Evolutionary conservation across 2,329 filamentous ascomycete species (phyloP), one percentile per base, ranked within the genome.

Genomic region (Paecilomyces sp.): DNA sequence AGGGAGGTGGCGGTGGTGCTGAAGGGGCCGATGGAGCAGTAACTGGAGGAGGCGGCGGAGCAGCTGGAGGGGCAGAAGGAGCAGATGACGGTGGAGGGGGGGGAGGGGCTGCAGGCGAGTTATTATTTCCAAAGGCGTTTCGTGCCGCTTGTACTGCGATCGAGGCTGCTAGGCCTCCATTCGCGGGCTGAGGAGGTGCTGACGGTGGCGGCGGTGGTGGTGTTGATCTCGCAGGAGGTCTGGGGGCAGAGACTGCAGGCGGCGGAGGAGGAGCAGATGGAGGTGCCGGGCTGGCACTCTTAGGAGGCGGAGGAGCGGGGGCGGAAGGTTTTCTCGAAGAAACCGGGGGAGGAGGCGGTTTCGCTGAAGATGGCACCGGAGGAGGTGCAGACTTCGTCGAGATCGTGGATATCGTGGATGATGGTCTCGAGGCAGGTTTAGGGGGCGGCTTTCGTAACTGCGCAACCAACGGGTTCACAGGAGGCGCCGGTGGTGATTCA

Each of bases 301-400:
- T 71, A 50, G 72, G 74, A 47, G 77, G 74, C 56, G 77, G 76
- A 7, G 80, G 77, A 57, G 77, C 77, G 70, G 68, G 74, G 24
- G 79, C 77, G 54, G 83, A 85, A 8, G 83, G 82, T 68, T 87
- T 88, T 64, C 85, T 79, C 50, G 79, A 78, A 24, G 79, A 71
- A 9, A 82, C 79, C 52, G 84, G 84, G 52, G 84, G 84, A 22
- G 84, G 82, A 4, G 83, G 83, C 50, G 82, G 80, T 67, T 75
- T 79, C 34, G 68, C 64, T 24, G 67, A 65, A 34, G 70, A 71
- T 11, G 75, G 76, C 59, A 72, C 88, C 12, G 90, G 90, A 31
- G 91, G 91, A 36, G 91, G 91, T 58, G 70, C 67, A 24, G 70
- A 65, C 68, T 84, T 85, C 58, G 78, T 76, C 3, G 85, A 85